phyloP scores from a whole-genome alignment of 2,329 filamentous ascomycete genomes.

The Fusarium neocosmosporiellum region DNA sequence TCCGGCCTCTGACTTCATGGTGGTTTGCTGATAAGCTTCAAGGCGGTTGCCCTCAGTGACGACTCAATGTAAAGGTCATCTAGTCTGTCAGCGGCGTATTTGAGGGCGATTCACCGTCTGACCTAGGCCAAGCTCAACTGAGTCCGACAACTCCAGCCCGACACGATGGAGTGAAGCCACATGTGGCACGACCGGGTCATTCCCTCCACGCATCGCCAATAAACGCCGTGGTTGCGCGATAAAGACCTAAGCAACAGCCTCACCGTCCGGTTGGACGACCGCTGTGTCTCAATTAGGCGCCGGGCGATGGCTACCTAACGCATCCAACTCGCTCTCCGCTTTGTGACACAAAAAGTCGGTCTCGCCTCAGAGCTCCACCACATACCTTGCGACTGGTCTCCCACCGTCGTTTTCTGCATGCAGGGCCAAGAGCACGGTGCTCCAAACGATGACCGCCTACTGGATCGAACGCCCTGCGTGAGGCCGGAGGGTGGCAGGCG shows the following conservation, averaged over 20 bases:
- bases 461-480: constrained; percentile 17
- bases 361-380: constrained; percentile 40
- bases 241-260: constrained; percentile 37
- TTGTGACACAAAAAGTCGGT: constrained; percentile 41
- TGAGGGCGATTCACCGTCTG: constrained; percentile 13
- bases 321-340: constrained; percentile 11
- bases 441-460: constrained; percentile 18
- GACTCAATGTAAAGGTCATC: constrained; percentile 3
- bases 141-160: neutral
- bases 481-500: constrained; percentile 16
- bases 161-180: constrained; percentile 19
- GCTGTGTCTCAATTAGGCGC: constrained; percentile 33
- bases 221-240: constrained; percentile 25
- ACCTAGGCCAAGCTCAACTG: constrained; percentile 10
- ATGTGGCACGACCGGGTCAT: constrained; percentile 27
- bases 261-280: constrained; percentile 35
- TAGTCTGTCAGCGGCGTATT: constrained; percentile 18
- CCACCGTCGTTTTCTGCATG: constrained; percentile 23
- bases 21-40: constrained; percentile 5
- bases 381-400: constrained; percentile 25
- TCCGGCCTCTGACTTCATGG: constrained; percentile 33
- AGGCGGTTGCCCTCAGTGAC: constrained; percentile 14
- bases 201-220: constrained; percentile 17
- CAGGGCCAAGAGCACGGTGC: constrained; percentile 27
- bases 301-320: constrained; percentile 36